Conservation (phyloP, 306 rosid genomes). For the Cucurbita argyrosperma region DNA sequence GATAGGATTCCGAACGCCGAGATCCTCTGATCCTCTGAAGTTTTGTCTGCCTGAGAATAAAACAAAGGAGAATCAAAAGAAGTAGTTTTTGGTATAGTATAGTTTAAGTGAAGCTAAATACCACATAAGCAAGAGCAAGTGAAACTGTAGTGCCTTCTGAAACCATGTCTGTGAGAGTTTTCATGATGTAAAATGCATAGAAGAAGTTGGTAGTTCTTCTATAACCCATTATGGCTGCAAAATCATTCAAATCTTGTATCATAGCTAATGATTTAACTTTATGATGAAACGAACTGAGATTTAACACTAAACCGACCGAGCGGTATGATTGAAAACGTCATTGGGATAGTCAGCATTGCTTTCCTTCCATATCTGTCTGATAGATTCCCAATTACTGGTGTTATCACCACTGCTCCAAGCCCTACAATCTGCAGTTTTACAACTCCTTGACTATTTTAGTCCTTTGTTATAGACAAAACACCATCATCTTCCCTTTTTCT, state of each 20-base stretch:
- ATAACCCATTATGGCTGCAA: conserved; percentile 61
- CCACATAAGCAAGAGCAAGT: conserved; percentile 81
- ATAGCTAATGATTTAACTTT: neutral
- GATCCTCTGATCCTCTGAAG: conserved; percentile 33
- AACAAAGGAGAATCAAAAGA: neutral
- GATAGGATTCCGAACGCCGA: conserved; percentile 65
- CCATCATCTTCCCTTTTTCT: too few species aligned
- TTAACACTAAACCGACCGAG: conserved; percentile 18
- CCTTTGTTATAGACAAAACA: too few species aligned
- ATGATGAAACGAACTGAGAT: neutral
- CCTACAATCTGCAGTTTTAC: conserved; percentile 42
- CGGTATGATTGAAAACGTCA: conserved; percentile 46
- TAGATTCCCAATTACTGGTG: conserved; percentile 66
- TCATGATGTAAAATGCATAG: conserved; percentile 40
- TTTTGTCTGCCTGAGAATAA: conserved; percentile 45
- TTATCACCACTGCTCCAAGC: conserved; percentile 57
- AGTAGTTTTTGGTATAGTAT: neutral
- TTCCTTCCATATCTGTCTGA: conserved; percentile 72
- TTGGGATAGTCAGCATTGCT: conserved; percentile 53
- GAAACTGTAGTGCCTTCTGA: conserved; percentile 45
- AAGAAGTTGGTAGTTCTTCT: conserved; percentile 45
- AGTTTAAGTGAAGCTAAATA: conserved; percentile 6
- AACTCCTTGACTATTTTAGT: too few species aligned
- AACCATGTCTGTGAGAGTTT: conserved; percentile 49
- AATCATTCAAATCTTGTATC: neutral